These are phyloP conservation scores for Plasmodium fragile DNA, from an alignment of 169 alveolate species.

Conservation along the genomic window DNA sequence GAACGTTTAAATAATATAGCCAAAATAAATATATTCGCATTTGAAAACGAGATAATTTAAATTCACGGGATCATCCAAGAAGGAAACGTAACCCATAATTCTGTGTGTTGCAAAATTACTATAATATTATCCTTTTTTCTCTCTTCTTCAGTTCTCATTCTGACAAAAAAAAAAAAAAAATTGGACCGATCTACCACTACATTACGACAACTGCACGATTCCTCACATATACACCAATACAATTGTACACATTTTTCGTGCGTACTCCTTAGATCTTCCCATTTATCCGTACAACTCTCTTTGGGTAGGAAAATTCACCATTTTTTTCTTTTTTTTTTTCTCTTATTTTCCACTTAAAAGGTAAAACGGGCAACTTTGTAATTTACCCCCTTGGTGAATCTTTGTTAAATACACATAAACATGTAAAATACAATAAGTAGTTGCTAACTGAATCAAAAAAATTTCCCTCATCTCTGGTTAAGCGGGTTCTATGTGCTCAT, in stretches of 20 bases:
- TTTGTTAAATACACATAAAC: background rate
- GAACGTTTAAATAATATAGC: slow-evolving; percentile 7
- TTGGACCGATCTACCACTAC: background rate
- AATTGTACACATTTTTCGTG: background rate
- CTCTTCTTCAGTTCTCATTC: background rate
- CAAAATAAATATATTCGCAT: slow-evolving; percentile 2
- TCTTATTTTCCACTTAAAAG: background rate
- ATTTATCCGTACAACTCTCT: background rate
- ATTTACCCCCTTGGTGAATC: background rate
- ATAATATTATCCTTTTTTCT: background rate
- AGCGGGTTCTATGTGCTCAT: background rate
- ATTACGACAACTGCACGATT: background rate
- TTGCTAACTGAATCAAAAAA: background rate
- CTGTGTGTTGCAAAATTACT: background rate
- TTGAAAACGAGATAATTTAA: slow-evolving; percentile 6
- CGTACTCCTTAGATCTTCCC: background rate
- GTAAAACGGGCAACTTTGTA: background rate
- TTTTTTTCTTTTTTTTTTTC: background rate
- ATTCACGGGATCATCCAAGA: background rate
- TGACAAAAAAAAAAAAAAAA: background rate
- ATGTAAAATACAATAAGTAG: background rate
- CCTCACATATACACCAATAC: background rate
- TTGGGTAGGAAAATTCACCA: background rate
- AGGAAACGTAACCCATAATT: background rate
- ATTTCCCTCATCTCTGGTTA: background rate